phyloP scores from a whole-genome alignment of 805 yeast genomes.

The Candida easanensis region DNA sequence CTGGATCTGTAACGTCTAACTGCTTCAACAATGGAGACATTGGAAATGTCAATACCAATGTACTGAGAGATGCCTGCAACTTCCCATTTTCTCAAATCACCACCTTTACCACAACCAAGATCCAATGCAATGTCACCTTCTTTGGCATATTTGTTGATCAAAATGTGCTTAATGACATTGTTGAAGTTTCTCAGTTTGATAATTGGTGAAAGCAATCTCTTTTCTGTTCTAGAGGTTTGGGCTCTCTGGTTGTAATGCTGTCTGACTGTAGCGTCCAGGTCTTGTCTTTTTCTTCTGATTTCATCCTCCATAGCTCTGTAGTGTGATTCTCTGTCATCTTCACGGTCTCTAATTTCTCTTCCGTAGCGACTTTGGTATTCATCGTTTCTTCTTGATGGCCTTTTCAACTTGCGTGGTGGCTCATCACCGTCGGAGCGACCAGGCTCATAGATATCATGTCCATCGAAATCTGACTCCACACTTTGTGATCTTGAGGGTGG shows the following conservation, averaged over 20 bases:
- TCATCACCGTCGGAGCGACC: slow-evolving; percentile 3
- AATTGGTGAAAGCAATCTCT: slow-evolving; percentile 77
- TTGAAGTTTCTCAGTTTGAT: slow-evolving; percentile 85
- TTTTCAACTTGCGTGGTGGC: slow-evolving; percentile 12
- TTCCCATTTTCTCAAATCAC: slow-evolving; percentile 89
- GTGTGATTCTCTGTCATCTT: slow-evolving; percentile 3
- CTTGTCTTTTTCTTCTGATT: slow-evolving; percentile 17
- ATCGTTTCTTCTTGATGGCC: slow-evolving; percentile 21
- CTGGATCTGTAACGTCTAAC: slow-evolving; percentile 60
- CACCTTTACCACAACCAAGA: slow-evolving; percentile 97
- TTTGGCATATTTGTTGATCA: slow-evolving; percentile 66
- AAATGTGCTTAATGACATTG: slow-evolving; percentile 84
- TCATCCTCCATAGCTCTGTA: slow-evolving; percentile 5
- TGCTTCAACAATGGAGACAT: slow-evolving; percentile 84
- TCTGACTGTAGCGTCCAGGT: slow-evolving; percentile 63
- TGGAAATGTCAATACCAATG: slow-evolving; percentile 90
- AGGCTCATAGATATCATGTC: not conserved
- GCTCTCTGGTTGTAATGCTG: slow-evolving; percentile 86
- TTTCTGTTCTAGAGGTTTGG: slow-evolving; percentile 55
- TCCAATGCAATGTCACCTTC: slow-evolving; percentile 66
- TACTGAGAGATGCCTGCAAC: slow-evolving; percentile 70
- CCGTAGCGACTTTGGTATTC: slow-evolving; percentile 1
- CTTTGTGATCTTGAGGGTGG: not conserved
- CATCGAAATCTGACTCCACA: not conserved
- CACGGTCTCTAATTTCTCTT: slow-evolving; percentile 6